phyloP scores from a whole-genome alignment of 768 basidiomycete species.

The Crepidotus variabilis region DNA sequence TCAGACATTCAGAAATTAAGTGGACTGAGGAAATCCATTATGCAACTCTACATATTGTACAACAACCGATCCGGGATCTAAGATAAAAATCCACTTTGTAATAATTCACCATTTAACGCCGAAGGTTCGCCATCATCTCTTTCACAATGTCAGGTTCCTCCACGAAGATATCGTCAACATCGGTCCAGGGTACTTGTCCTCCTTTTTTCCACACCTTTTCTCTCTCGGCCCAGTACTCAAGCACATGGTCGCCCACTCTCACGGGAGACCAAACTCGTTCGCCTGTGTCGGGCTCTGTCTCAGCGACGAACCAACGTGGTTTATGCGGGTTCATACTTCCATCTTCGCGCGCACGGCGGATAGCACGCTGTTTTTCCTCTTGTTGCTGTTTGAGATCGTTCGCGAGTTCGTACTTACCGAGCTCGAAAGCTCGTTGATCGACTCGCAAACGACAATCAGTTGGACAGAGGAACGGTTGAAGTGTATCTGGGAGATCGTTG shows the following conservation, averaged over 20 bases:
- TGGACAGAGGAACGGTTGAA: slow-evolving; percentile 73
- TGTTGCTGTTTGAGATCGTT: slow-evolving; percentile 76
- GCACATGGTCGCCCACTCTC: slow-evolving; percentile 36
- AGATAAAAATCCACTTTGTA: not conserved
- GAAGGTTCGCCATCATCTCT: slow-evolving; percentile 9
- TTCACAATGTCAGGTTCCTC: slow-evolving; percentile 46
- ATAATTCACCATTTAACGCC: not conserved
- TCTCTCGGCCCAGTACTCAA: slow-evolving; percentile 86
- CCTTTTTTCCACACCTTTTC: slow-evolving; percentile 52
- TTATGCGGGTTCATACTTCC: slow-evolving; percentile 68
- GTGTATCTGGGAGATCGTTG: slow-evolving; percentile 79
- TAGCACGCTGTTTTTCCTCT: slow-evolving; percentile 80
- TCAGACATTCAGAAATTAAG: too few relatives aligned
- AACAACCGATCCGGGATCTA: not conserved
- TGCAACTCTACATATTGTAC: not conserved
- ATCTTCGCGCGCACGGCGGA: slow-evolving; percentile 70
- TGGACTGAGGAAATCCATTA: too few relatives aligned
- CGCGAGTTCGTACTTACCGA: slow-evolving; percentile 79
- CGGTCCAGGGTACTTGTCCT: slow-evolving; percentile 34
- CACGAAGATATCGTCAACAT: slow-evolving; percentile 81
- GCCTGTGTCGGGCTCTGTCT: slow-evolving; percentile 84
- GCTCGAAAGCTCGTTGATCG: slow-evolving; percentile 93
- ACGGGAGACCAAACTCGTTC: slow-evolving; percentile 85
- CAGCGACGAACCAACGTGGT: slow-evolving; percentile 84
- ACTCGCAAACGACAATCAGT: slow-evolving; percentile 93